A percentile compares a stretch with the other conserved stretches of the same genome.
These are phyloP conservation scores for Aechmea fasciata DNA, from an alignment of 176 grass and related monocot species.

Conservation along the genomic window DNA sequence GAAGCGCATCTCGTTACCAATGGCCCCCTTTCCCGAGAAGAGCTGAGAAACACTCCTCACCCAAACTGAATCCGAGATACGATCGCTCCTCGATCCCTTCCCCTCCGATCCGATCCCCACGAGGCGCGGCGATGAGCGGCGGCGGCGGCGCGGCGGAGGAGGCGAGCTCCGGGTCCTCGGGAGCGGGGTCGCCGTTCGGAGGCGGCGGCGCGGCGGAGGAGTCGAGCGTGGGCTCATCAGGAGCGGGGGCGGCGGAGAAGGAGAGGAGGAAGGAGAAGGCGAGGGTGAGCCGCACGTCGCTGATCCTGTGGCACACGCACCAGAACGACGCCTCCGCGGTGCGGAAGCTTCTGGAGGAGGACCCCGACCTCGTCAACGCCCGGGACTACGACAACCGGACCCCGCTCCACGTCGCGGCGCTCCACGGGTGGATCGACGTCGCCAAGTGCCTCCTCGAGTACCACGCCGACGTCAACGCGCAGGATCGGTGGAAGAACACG, in stretches of 20 bases:
- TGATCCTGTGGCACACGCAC: constrained; percentile 99
- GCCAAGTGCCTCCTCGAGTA: constrained; percentile 70
- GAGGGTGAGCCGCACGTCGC: constrained; percentile 71
- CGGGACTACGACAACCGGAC: constrained; percentile 93
- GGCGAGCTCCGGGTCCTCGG: neutral
- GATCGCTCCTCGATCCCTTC: neutral
- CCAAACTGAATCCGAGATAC: neutral
- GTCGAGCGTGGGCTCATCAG: constrained; percentile 9
- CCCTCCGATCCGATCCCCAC: neutral
- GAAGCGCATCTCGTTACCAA: neutral
- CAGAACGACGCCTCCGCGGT: constrained; percentile 79
- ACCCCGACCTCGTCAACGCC: constrained; percentile 75
- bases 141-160: neutral
- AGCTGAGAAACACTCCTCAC: neutral
- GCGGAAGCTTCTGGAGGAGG: constrained; percentile 88
- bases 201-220: constrained; percentile 30
- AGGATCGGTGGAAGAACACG: constrained; percentile 98
- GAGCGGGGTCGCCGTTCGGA: neutral
- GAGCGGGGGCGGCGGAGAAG: constrained; percentile 14
- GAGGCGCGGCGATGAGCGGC: neutral
- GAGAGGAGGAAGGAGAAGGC: constrained; percentile 70
- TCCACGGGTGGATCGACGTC: constrained; percentile 81
- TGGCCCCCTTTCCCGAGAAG: neutral
- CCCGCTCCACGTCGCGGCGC: constrained; percentile 90
- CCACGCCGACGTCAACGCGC: constrained; percentile 87